Evolutionary conservation across 108 stramenopile genomes (phyloP).

Genomic region (Nannochloropsis granulata): DNA sequence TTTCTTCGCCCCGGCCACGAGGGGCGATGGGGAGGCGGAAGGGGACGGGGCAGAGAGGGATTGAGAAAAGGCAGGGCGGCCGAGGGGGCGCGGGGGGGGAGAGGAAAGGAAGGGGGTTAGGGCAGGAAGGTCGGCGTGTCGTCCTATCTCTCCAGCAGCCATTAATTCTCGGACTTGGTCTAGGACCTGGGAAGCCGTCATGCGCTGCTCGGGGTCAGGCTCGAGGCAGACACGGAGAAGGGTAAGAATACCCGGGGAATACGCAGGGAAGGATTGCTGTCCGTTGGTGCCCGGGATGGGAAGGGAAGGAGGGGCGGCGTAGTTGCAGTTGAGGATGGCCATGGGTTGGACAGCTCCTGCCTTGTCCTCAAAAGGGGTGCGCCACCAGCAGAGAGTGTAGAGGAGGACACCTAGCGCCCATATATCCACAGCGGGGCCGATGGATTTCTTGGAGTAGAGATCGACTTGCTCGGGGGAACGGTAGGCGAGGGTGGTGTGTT

Average conservation of each 20-base stretch:
- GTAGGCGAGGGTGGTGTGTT: conserved; percentile 18
- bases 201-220: conserved; percentile 1
- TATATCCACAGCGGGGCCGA: conserved; percentile 18
- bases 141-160: not conserved
- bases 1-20: not conserved
- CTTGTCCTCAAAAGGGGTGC: conserved; percentile 24
- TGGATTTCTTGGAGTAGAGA: not conserved
- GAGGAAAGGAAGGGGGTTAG: not conserved
- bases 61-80: not conserved
- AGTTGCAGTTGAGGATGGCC: conserved; percentile 2
- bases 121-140: not conserved
- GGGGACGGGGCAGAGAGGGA: not conserved
- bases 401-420: conserved; percentile 29
- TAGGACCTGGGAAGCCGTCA: not conserved
- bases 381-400: conserved; percentile 5
- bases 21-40: not conserved
- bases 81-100: not conserved
- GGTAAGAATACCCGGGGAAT: conserved; percentile 7
- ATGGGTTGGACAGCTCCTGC: not conserved
- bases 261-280: not conserved
- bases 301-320: not conserved
- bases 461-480: conserved; percentile 28
- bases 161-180: not conserved
- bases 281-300: not conserved
- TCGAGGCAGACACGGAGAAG: conserved; percentile 11